These are phyloP conservation scores for Phytopythium helicoides DNA, from an alignment of 352 stramenopile species.

Conservation along the genomic window DNA sequence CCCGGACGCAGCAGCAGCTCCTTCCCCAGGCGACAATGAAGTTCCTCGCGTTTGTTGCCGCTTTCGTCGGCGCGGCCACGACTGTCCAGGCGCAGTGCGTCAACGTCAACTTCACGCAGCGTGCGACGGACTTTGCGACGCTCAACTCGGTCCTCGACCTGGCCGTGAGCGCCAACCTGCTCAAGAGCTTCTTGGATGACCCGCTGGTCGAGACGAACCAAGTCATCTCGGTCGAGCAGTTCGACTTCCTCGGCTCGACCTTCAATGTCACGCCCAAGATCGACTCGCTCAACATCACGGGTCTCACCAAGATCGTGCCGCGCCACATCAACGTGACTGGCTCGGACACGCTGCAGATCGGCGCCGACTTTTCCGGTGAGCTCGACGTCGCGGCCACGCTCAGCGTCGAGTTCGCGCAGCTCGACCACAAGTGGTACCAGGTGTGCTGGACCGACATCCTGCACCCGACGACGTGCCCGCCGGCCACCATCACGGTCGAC, in stretches of 20 bases:
- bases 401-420: constrained; percentile 23
- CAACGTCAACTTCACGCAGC: constrained; percentile 24
- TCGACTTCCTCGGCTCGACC: constrained; percentile 27
- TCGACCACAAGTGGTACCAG: constrained; percentile 38
- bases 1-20: not conserved
- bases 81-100: constrained; percentile 17
- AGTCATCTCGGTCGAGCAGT: constrained; percentile 17
- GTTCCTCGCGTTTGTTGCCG: constrained; percentile 9
- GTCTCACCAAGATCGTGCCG: constrained; percentile 25
- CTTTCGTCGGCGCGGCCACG: constrained; percentile 9
- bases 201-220: constrained; percentile 23
- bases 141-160: constrained; percentile 31
- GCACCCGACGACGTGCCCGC: constrained; percentile 21
- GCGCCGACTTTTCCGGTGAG: constrained; percentile 30
- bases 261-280: constrained; percentile 26
- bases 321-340: constrained; percentile 32
- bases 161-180: constrained; percentile 21
- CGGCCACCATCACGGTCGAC: constrained; percentile 23
- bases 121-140: constrained; percentile 18
- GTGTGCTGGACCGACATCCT: constrained; percentile 45
- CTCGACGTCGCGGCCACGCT: constrained; percentile 17
- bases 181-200: constrained; percentile 26
- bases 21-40: constrained; percentile 9
- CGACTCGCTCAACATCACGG: constrained; percentile 25
- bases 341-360: constrained; percentile 18